Base-by-base conservation (phyloP, 208 protist species). In the Trypanosoma melophagium region DNA sequence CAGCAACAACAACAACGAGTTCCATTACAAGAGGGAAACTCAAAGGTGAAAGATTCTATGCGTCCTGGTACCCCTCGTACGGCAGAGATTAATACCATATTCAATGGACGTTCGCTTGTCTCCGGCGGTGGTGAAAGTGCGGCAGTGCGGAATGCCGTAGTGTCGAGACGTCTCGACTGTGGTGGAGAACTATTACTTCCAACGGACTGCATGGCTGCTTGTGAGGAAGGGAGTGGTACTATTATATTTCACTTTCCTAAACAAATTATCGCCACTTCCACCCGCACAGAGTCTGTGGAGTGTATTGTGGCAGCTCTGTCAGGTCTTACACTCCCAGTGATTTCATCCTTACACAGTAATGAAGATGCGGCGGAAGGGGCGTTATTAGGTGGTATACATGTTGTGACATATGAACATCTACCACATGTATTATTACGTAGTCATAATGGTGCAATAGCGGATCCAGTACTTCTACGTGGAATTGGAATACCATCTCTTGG, bases 111-210 rank as follows among this genome's bases (percentile, higher is more conserved):
- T 42, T 47, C 45, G 12, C 60, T 78, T 12, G 24, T 73, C 21
- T 31, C 57, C 7, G 62, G 13, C 49, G 25, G 5, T 3, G 42
- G 42, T 19, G 65, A 71, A 54, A 72, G 31, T 25, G 21, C 50
- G 0, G 16, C 47, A 10, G 56, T 74, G 57, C 69, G 60, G 25
- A 66, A 73, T 51, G 17, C 81, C 19, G 67, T 90, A 28, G 71
- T 94, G 13, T 77, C 77, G 13, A 84, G 80, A 66, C 78, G 83
- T 1, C 67, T 95, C 14, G 58, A 76, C 35, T 74, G 76, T 44
- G 86, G 82, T 24, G 85, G 84, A 0, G 86, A 92, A 72, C 67
- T 95, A 54, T 74, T 91, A 70, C 71, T 95, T 52, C 89, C 89
- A 14, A 75, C 86, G 25, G 59, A 56, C 12, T 87, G 80, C 56